Evolutionary conservation across 2,329 filamentous ascomycete genomes (phyloP), one percentile per base, ranked within the genome.

Genomic region (Tolypocladium endophyticum): DNA sequence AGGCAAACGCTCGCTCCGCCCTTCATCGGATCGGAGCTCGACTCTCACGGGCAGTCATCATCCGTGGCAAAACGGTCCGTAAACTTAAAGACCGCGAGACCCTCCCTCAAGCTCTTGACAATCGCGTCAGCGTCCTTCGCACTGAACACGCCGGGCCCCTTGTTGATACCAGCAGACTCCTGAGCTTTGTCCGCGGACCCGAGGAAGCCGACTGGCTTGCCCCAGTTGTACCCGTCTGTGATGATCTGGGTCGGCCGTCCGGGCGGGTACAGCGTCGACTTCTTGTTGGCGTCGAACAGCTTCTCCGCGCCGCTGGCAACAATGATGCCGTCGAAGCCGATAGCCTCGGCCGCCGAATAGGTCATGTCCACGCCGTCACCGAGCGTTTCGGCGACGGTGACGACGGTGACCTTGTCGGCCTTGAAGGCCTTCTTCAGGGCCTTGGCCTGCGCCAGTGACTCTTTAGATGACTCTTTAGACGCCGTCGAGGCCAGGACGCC

Each of bases 191-290:
- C 65, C 14, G 65, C 72, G 0, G 72, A 72, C 16, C 85, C 86
- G 1, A 89, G 64, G 35, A 81, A 82, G 18, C 77, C 86, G 30
- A 90, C 75, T 0, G 88, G 85, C 77, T 91, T 91, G 4, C 87
- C 87, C 76, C 85, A 90, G 30, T 82, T 76, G 73, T 84, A 90
- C 0, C 79, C 82, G 66, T 86, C 82, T 20, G 77, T 69, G 23
- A 89, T 70, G 57, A 90, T 86, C 74, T 88, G 80, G 2, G 79
- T 71, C 0, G 87, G 88, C 0, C 86, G 78, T 1, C 83, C 83
- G 2, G 80, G 75, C 0, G 87, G 87, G 71, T 81, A 90, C 8
- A 90, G 74, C 0, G 83, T 77, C 4, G 80, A 82, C 28, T 70
- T 70, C 23, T 69, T 70, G 23, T 70, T 69, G 6, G 68, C 64